A percentile compares a stretch with the other conserved stretches of the same genome.
These are phyloP conservation scores for Diplogelasinospora grovesii DNA, from an alignment of 495 filamentous ascomycete species.

Conservation along the genomic window DNA sequence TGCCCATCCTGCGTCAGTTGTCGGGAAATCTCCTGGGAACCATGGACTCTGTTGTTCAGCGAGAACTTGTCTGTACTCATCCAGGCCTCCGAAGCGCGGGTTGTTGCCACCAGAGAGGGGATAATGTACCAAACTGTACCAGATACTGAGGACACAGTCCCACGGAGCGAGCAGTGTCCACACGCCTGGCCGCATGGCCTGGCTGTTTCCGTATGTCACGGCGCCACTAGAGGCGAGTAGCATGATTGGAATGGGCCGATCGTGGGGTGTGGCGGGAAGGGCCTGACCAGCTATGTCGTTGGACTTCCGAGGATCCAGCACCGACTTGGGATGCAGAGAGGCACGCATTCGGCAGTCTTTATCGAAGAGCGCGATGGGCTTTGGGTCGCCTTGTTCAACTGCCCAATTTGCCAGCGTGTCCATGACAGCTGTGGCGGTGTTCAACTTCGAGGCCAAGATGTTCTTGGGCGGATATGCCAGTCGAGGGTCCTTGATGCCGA, in stretches of 20 bases:
- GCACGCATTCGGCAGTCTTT: conserved; percentile 52
- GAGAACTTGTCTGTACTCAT: conserved; percentile 70
- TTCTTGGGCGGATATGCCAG: conserved; percentile 61
- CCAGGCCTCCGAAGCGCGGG: conserved; percentile 73
- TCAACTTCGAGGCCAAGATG: conserved; percentile 36
- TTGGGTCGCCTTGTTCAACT: conserved; percentile 51
- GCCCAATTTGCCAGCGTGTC: conserved; percentile 63
- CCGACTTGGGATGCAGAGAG: no score
- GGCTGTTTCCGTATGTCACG: conserved; percentile 31
- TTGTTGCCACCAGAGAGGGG: conserved; percentile 74
- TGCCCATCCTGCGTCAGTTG: conserved; percentile 67
- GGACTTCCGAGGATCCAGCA: conserved; percentile 73
- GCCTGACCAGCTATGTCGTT: conserved; percentile 57
- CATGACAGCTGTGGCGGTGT: conserved; percentile 43
- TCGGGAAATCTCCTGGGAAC: conserved; percentile 87
- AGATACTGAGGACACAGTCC: conserved; percentile 81
- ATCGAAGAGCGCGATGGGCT: conserved; percentile 58
- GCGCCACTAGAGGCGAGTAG: conserved; percentile 56
- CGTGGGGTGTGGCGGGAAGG: conserved; percentile 53
- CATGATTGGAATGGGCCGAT: conserved; percentile 77
- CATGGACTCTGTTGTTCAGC: conserved; percentile 75
- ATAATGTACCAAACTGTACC: conserved; percentile 82
- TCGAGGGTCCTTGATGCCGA: conserved; percentile 72
- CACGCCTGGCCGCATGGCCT: conserved; percentile 53
- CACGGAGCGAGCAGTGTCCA: conserved; percentile 90